Base-by-base conservation (phyloP, 345 rosid genomes). In the Eucalyptus caleyi region DNA sequence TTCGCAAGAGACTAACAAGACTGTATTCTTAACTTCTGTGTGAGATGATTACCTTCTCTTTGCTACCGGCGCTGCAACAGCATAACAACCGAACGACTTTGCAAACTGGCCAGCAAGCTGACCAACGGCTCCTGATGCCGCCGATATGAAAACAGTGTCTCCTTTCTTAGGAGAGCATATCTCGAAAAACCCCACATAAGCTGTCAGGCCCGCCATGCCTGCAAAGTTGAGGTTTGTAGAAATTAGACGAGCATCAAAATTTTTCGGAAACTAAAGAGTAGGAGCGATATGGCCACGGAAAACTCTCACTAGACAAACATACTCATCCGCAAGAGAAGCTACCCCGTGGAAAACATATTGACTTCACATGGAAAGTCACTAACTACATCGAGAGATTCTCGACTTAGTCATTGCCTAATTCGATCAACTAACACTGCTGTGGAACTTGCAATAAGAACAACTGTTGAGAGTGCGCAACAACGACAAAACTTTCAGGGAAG, bases 51-150 rank as follows among this genome's bases (percentile, higher is more conserved):
- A 93, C 95, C 92, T 93, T 94, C 72, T 91, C 88, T 81, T 88
- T 89, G 89, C 90, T 93, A 69, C 95, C 94, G 11, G 94, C 94
- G 82, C 95, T 94, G 59, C 93, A 59, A 95, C 97, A 56, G 93
- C 95, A 88, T 93, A 93, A 88, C 96, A 95, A 16, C 93, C 95
- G 87, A 87, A 40, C 32, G 91, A 86, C 89, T 95, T 94, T 8
- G 94, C 96, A 67, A 95, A 91, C 60, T 95, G 95, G 8, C 97
- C 97, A 18, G 94, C 95, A 26, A 94, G 94, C 91, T 94, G 95
- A 53, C 95, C 95, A 32, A 93, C 92, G 6, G 95, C 97, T 27
- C 95, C 95, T 2, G 92, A 90, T 23, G 95, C 97, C 8, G 94
- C 95, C 5, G 95, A 94, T n/a, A 94, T 91, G 53, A 88, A 95